A percentile compares a stretch with the other conserved stretches of the same genome.
These are phyloP conservation scores for Eucalyptus pumila DNA, from an alignment of 345 rosid genomes.

Conservation along the genomic window DNA sequence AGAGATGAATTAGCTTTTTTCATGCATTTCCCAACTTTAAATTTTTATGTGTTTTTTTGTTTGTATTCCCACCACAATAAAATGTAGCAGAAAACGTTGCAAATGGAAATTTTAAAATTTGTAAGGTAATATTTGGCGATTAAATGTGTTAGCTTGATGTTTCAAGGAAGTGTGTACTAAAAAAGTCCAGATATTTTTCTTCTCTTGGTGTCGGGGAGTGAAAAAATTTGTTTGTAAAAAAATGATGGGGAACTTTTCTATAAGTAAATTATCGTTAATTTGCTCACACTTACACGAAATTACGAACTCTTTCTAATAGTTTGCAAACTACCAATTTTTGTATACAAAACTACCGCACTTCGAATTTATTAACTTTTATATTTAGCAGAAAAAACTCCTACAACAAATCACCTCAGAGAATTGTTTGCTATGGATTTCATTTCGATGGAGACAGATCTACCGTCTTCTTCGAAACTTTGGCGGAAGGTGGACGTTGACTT, in stretches of 20 bases:
- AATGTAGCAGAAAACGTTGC: background rate
- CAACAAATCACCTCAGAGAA: background rate
- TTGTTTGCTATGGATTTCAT: background rate
- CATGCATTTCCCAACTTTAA: background rate
- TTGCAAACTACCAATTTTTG: background rate
- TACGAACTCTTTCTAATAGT: background rate
- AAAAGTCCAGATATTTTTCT: background rate
- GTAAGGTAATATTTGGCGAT: background rate
- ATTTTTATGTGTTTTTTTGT: background rate
- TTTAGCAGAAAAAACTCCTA: background rate
- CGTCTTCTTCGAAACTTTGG: background rate
- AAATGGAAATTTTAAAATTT: background rate
- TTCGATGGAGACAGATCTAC: background rate
- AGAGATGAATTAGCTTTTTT: background rate
- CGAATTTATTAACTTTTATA: background rate
- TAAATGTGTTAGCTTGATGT: background rate
- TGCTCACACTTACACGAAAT: background rate
- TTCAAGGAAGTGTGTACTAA: background rate
- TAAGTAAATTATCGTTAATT: background rate
- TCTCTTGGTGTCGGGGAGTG: background rate
- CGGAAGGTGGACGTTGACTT: background rate
- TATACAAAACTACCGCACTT: background rate
- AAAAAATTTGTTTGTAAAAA: background rate
- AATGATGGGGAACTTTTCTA: background rate
- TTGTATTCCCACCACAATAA: background rate